phyloP scores from a whole-genome alignment of 2,329 filamentous ascomycete species.

The Fusarium sp. region DNA sequence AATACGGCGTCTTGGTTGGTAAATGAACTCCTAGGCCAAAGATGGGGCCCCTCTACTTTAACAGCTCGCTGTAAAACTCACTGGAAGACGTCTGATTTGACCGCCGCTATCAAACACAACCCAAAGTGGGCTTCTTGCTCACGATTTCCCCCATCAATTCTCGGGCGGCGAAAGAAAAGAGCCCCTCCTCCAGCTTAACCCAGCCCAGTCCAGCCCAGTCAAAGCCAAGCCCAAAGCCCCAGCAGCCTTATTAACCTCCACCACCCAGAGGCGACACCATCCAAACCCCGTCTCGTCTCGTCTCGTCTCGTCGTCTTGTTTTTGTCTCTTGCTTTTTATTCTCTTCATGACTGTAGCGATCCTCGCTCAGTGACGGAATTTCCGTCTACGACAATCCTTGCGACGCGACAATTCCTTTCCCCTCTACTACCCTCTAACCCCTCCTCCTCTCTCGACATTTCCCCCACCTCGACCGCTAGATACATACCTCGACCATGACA shows the following conservation, averaged over 20 bases:
- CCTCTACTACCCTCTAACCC: conserved; percentile 1
- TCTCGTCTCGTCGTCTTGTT: conserved; percentile 24
- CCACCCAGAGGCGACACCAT: conserved; percentile 44
- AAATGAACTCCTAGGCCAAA: not conserved
- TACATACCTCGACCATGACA: conserved; percentile 60
- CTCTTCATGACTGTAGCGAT: conserved; percentile 48
- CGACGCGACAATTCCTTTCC: conserved; percentile 25
- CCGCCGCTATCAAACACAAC: conserved; percentile 11
- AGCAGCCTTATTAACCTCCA: conserved; percentile 39
- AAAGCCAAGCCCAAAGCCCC: conserved; percentile 17
- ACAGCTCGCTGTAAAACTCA: conserved; percentile 16
- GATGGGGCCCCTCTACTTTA: not conserved
- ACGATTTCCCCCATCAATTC: conserved; percentile 24
- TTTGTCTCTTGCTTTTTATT: conserved; percentile 21
- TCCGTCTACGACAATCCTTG: conserved; percentile 38
- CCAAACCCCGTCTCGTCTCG: conserved; percentile 37
- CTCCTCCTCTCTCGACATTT: conserved; percentile 36
- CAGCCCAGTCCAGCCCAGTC: conserved; percentile 22
- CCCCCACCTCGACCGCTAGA: conserved; percentile 32
- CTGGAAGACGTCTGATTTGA: conserved; percentile 28
- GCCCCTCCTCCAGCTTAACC: conserved; percentile 37
- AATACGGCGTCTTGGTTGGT: not conserved
- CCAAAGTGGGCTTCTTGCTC: conserved; percentile 33
- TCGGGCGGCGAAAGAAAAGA: conserved; percentile 32
- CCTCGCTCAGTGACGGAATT: conserved; percentile 47